Evolutionary conservation across 1,284 basidiomycete genomes (phyloP).

Genomic region (Cutaneotrichosporon mucoides): DNA sequence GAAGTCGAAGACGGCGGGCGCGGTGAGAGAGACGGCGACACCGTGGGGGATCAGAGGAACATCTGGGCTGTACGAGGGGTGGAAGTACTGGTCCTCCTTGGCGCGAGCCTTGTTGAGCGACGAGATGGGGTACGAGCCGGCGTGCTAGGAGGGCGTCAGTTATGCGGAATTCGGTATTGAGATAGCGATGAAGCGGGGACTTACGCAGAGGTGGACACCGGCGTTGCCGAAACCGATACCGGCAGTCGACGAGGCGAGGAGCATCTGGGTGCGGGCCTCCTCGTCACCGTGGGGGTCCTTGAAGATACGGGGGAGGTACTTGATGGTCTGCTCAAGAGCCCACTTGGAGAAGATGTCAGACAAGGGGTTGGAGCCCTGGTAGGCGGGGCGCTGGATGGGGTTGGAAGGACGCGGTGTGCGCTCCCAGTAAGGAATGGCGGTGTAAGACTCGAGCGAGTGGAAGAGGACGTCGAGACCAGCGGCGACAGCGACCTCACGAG

Average conservation of each 20-base stretch:
- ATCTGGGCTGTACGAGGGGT: conserved; percentile 74
- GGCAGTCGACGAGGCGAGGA: conserved; percentile 60
- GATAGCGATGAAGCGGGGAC: not conserved
- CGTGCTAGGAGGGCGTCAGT: conserved; percentile 19
- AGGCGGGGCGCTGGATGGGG: conserved; percentile 76
- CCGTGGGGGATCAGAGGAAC: conserved; percentile 92
- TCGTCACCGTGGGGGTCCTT: conserved; percentile 67
- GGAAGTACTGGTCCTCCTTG: conserved; percentile 65
- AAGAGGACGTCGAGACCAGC: conserved; percentile 90
- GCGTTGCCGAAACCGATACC: conserved; percentile 95
- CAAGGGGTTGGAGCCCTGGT: conserved; percentile 94
- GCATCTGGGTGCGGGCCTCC: conserved; percentile 86
- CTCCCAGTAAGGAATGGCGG: conserved; percentile 63
- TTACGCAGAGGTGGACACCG: conserved; percentile 74
- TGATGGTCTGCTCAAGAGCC: conserved; percentile 86
- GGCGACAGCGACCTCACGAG: conserved; percentile 81
- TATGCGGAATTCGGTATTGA: not conserved
- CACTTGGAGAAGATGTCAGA: conserved; percentile 94
- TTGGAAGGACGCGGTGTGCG: conserved; percentile 83
- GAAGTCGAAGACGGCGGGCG: conserved; percentile 87
- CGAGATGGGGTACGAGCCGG: conserved; percentile 59
- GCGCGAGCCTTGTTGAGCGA: conserved; percentile 91
- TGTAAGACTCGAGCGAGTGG: conserved; percentile 79
- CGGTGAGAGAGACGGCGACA: conserved; percentile 79
- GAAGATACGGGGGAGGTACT: conserved; percentile 82